Conservation (phyloP, 495 filamentous ascomycete species). For the Aspergillus sparsus region DNA sequence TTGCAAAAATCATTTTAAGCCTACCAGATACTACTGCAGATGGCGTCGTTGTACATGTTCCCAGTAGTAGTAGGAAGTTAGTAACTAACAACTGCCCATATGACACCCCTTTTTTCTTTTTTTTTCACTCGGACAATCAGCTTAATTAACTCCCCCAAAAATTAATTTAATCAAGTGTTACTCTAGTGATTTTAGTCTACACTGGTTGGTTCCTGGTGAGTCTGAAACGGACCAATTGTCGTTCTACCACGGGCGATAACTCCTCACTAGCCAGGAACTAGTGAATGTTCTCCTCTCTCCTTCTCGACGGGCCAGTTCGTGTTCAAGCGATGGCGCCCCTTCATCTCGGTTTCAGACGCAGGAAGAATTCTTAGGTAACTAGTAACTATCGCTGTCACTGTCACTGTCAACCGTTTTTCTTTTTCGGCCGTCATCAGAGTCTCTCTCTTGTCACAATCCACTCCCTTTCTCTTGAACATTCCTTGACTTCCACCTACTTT, state of each 20-base stretch:
- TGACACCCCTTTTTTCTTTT: too few relatives aligned
- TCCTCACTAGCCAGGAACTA: slow-evolving; percentile 11
- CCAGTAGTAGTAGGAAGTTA: too few relatives aligned
- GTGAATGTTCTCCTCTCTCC: background rate
- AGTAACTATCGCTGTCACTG: too few relatives aligned
- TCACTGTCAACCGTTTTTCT: background rate
- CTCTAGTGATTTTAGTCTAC: too few relatives aligned
- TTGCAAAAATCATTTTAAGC: too few relatives aligned
- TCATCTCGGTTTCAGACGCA: background rate
- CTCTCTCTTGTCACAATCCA: background rate
- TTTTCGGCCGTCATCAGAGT: background rate
- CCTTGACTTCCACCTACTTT: background rate
- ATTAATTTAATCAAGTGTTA: too few relatives aligned
- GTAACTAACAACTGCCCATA: too few relatives aligned
- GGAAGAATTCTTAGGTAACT: too few relatives aligned
- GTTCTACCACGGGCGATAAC: slow-evolving; percentile 5
- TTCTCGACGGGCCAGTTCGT: background rate
- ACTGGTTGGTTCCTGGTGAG: background rate
- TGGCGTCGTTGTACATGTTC: too few relatives aligned
- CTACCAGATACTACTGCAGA: too few relatives aligned
- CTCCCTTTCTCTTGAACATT: background rate
- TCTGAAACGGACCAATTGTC: slow-evolving; percentile 11
- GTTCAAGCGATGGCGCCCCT: background rate
- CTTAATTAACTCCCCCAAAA: too few relatives aligned
- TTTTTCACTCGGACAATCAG: too few relatives aligned